Evolutionary conservation across 306 rosid species (phyloP), one percentile per base, ranked within the genome.

Genomic region (Geum urbanum): DNA sequence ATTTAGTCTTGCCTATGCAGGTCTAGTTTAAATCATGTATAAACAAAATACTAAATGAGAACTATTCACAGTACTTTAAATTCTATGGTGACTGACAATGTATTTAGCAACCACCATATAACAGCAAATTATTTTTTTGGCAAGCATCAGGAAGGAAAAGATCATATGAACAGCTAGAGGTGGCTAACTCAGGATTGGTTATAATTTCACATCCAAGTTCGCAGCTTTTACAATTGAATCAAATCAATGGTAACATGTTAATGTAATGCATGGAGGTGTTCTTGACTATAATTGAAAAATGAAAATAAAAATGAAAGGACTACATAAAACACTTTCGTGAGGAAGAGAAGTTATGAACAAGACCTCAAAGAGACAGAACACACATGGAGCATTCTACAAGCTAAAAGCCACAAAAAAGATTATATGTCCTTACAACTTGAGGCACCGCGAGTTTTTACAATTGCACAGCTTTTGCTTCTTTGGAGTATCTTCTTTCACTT

Each of bases 381-480:
- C 20, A 62, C 56, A 73, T 71, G 24, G 27, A 66, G 56, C 52
- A 63, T 48, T 69, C 63, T 52, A 55, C 65, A 51, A 59, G 43
- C 63, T 24, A 44, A 70, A 44, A 70, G 15, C 49, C 20, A 70
- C 27, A 14, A 70, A 16, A 46, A 57, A 66, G 74, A 64, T 63
- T 49, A 35, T n/a, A 55, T 53, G 72, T 66, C 77, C 95, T 87
- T 83, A 94, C 98, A 94, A 80, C 81, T 94, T 90, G 82, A 94
- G 88, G 87, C 98, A 94, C 47, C 88, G 83, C 15, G 98, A 90
- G 78, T 89, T 87, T 84, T 79, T 91, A 84, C 98, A 94, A 63
- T 91, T 90, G 63, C 98, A 94, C 52, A 85, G 98, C 79, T 84
- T 94, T 75, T 84, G 89, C 77, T 90, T 94, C 87, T 85, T 90